Evolutionary conservation across 2,329 filamentous ascomycete genomes (phyloP), one percentile per base, ranked within the genome.

Genomic region (Talaromyces sp.): DNA sequence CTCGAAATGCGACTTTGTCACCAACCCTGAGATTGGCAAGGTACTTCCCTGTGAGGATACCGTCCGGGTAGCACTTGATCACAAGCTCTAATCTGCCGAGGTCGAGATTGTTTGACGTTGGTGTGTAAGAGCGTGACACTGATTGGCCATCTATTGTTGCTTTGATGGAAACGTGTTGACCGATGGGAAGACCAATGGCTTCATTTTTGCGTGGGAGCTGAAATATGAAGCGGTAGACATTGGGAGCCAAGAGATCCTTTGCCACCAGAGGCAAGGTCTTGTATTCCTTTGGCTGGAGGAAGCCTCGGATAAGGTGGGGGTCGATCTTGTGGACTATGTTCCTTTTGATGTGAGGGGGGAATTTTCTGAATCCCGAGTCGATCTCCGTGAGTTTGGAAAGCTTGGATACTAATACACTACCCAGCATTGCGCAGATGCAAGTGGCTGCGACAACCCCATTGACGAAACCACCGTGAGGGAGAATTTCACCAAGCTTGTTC

Each of bases 141-240:
- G 74, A 69, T 66, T 82, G 74, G 6, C 80, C 82, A 50, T 82
- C 75, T 11, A 86, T 71, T 2, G 73, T 74, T 2, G 82, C 82
- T 63, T 80, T 80, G 65, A 87, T 83, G 50, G 83, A 79, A 4
- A 87, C 79, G 67, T 87, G 85, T 69, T 87, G 85, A 7, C 85
- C 85, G 9, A 82, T 84, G 0, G 85, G 85, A 9, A 87, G 77
- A 1, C 85, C 85, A 3, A 86, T 78, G 2, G 27, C 27, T 0
- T 85, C 75, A 2, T 79, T 78, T 8, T 71, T 69, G 0, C 74
- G 76, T 0, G 85, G 85, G 2, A 87, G 77, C 33, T 77, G 73
- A 43, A 63, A 63, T 2, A 58, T 19, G 35, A 57, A 63, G 2
- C 50, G 49, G 7, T 22, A 57, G 15, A 58, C 50, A 7, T 63